Conservation (phyloP, 768 basidiomycete species). For the Lentinula aciculospora region DNA sequence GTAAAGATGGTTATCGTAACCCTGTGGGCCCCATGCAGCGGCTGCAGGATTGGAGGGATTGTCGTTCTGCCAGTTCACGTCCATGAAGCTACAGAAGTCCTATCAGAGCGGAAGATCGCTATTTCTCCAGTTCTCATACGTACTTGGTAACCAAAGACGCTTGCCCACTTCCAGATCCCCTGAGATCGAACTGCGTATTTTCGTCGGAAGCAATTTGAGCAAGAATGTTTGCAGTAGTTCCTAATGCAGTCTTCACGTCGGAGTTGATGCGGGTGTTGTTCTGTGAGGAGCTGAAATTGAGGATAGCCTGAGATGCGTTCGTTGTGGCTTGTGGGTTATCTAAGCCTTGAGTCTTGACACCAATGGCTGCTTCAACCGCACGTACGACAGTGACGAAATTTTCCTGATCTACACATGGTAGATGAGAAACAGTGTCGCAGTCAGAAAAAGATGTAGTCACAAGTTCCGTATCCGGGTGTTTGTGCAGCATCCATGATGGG, state of each 20-base stretch:
- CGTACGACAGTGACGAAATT: constrained; percentile 67
- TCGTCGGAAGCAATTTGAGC: constrained; percentile 22
- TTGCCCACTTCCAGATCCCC: not conserved
- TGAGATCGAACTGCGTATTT: not conserved
- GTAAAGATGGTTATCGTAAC: constrained; percentile 78
- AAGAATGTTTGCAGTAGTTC: constrained; percentile 32
- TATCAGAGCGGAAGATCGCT: not conserved
- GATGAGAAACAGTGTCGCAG: not conserved
- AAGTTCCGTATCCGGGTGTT: constrained; percentile 68
- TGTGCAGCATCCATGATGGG: constrained; percentile 64
- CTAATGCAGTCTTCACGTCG: constrained; percentile 24
- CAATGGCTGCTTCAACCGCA: constrained; percentile 55
- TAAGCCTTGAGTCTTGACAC: constrained; percentile 29
- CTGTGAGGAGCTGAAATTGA: not conserved
- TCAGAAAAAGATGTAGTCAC: constrained; percentile 31
- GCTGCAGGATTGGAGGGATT: constrained; percentile 67
- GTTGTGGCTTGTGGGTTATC: not conserved
- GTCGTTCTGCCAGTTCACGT: constrained; percentile 70
- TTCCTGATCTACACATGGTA: constrained; percentile 46
- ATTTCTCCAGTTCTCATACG: not conserved
- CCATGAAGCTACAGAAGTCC: constrained; percentile 59
- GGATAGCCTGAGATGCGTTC: not conserved
- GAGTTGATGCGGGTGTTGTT: constrained; percentile 16
- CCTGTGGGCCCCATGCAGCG: constrained; percentile 63
- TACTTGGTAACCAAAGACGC: constrained; percentile 32